Evolutionary conservation across 1,139 yeast species (phyloP).

Genomic region (Saccharomyces hybrid): DNA sequence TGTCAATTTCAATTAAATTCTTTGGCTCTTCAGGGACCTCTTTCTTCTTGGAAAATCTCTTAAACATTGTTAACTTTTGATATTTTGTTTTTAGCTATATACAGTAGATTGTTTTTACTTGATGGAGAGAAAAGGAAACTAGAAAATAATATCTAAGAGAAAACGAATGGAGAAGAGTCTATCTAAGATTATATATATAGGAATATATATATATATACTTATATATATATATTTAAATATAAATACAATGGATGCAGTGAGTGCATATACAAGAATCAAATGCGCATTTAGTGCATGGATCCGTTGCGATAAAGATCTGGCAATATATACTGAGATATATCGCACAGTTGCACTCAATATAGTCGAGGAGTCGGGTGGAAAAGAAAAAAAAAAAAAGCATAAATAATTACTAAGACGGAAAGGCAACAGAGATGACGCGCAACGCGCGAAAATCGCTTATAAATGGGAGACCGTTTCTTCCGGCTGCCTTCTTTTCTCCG

Average conservation of each 20-base stretch:
- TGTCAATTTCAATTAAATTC: conserved; percentile 25
- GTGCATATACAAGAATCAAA: neutral
- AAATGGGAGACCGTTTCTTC: neutral
- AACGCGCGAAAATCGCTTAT: neutral
- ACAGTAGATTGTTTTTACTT: neutral
- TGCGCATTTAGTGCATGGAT: neutral
- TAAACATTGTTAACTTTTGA: conserved; percentile 13
- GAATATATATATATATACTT: neutral
- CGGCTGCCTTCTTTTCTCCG: neutral
- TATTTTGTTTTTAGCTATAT: neutral
- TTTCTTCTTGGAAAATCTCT: conserved; percentile 26
- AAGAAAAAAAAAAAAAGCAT: neutral
- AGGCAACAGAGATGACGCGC: neutral
- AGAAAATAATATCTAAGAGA: neutral
- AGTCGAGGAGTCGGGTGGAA: neutral
- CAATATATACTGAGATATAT: neutral
- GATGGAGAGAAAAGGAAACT: neutral
- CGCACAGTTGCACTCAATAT: neutral
- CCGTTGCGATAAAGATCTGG: neutral
- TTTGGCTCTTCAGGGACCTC: conserved; percentile 16
- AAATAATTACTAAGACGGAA: neutral
- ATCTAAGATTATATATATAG: neutral
- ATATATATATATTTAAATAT: neutral
- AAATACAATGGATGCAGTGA: neutral
- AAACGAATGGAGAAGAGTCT: neutral